phyloP scores from a whole-genome alignment of 176 grass and related monocot genomes.

The Triticum turgidum region DNA sequence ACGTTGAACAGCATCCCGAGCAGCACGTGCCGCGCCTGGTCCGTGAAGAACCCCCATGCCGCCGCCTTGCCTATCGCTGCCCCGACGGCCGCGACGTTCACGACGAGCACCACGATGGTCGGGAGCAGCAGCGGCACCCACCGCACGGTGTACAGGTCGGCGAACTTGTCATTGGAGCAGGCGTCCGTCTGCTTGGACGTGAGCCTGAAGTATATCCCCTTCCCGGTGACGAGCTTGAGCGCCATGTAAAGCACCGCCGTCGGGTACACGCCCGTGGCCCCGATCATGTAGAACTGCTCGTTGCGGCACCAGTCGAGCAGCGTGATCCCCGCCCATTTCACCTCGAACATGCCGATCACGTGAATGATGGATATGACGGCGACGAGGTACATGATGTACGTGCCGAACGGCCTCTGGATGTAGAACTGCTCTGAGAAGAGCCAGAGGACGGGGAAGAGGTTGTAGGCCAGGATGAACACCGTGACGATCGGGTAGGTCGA shows the following conservation, averaged over 20 bases:
- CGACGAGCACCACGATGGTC: slow-evolving; percentile 9
- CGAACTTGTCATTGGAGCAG: slow-evolving; percentile 35
- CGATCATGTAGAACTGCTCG: slow-evolving; percentile 60
- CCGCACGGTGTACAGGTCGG: slow-evolving; percentile 37
- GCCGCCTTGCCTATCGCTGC: slow-evolving; percentile 33
- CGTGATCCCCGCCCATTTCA: slow-evolving; percentile 44
- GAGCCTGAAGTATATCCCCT: slow-evolving; percentile 45
- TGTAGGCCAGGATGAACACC: slow-evolving; percentile 47
- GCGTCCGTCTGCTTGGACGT: slow-evolving; percentile 48
- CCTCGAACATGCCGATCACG: slow-evolving; percentile 47
- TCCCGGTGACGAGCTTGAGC: slow-evolving; percentile 43
- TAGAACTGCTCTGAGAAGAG: slow-evolving; percentile 40
- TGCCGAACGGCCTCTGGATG: slow-evolving; percentile 43
- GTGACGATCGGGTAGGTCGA: slow-evolving; percentile 46
- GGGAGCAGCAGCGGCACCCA: slow-evolving; percentile 44
- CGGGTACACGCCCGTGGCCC: slow-evolving; percentile 38
- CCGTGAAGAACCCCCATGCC: slow-evolving; percentile 7
- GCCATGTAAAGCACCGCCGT: slow-evolving; percentile 50
- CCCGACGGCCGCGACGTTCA: slow-evolving; percentile 36
- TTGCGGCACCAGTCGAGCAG: slow-evolving; percentile 52
- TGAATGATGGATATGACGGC: slow-evolving; percentile 34
- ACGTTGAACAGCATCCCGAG: slow-evolving; percentile 50
- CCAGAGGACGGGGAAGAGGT: slow-evolving; percentile 49
- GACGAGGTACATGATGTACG: slow-evolving; percentile 32
- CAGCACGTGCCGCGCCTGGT: slow-evolving; percentile 21